phyloP scores from a whole-genome alignment of 1,284 basidiomycete species.

The Boletus hoseneyae region DNA sequence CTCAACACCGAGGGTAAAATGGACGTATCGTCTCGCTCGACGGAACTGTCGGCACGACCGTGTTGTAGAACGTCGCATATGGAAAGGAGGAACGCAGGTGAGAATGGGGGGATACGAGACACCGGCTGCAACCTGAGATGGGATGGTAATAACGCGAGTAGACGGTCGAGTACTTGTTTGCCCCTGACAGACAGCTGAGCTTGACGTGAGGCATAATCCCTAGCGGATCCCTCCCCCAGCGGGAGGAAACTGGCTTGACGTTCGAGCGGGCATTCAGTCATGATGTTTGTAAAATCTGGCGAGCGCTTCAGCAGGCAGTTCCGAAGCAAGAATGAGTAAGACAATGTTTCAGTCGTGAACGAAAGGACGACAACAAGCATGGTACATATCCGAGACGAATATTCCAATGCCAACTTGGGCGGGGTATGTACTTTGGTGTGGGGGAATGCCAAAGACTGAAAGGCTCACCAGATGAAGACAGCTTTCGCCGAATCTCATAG shows the following conservation, averaged over 20 bases:
- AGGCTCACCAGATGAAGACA: slow-evolving; percentile 14
- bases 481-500: too few species aligned
- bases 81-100: slow-evolving; percentile 23
- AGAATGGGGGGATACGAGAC: slow-evolving; percentile 1
- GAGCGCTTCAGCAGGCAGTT: slow-evolving; percentile 6
- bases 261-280: slow-evolving; percentile 15
- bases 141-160: slow-evolving; percentile 18
- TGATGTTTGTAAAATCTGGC: slow-evolving; percentile 21
- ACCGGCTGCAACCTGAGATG: slow-evolving; percentile 7
- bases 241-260: neutral
- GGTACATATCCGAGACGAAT: neutral
- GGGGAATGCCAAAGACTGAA: slow-evolving; percentile 6
- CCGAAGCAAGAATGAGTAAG: slow-evolving; percentile 1
- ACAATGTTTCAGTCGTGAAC: slow-evolving; percentile 3
- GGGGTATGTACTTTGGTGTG: neutral
- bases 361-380: slow-evolving; percentile 3
- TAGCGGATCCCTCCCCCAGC: slow-evolving; percentile 2
- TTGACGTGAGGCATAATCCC: slow-evolving; percentile 1
- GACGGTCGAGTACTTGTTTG: slow-evolving; percentile 10
- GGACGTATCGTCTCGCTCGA: neutral
- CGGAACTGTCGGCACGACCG: neutral
- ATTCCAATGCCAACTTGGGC: slow-evolving; percentile 2
- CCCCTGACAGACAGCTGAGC: slow-evolving; percentile 12
- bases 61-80: slow-evolving; percentile 21
- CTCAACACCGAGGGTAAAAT: slow-evolving; percentile 24